Evolutionary conservation across 371 early-diverging fungal species (phyloP), one percentile per base, ranked within the genome.

Genomic region (Mortierella sp.): DNA sequence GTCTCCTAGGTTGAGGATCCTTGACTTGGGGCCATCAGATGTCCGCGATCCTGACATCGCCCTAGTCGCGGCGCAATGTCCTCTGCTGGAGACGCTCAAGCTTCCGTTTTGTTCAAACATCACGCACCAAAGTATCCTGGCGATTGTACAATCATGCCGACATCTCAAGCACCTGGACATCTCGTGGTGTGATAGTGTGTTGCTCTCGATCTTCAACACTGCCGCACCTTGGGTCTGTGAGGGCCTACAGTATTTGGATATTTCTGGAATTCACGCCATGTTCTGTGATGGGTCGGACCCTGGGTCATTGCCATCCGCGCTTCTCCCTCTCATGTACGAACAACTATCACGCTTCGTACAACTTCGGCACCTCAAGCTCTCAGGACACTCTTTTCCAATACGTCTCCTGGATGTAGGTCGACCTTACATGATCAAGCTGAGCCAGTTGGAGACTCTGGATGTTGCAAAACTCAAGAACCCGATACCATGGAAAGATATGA

Each of bases 61-160:
- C 9, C 29, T 73, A 24, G 60, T 67, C 5, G 67, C 74, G 3
- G 53, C 56, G 2, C 56, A 56, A 5, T 73, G 74, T 48, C 63
- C 67, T 1, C 29, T 29, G 6, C 63, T 73, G 14, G 63, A 67
- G 45, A 21, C 60, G 1, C 74, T 73, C 41, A 58, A 50, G 51
- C 31, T 73, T 34, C 74, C 74, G 19, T 73, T 63, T 24, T 73
- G 74, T 43, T 29, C 56, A 3, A 56, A 67, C 47, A 41, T 73
- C 53, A 60, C 74, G 1, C 49, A 73, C 5, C 17, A 5, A 1
- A 48, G 67, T 2, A 60, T 73, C 24, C 16, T 31, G 10, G 51
- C 52, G 2, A 67, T 73, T 51, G 64, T 67, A 0, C 59, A 44
- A 0, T 54, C 59, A 8, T 72, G 67, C 40, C 45, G n/a, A 34